Base-by-base conservation (phyloP, 2,329 filamentous ascomycete species). In the Endothia cerciana region DNA sequence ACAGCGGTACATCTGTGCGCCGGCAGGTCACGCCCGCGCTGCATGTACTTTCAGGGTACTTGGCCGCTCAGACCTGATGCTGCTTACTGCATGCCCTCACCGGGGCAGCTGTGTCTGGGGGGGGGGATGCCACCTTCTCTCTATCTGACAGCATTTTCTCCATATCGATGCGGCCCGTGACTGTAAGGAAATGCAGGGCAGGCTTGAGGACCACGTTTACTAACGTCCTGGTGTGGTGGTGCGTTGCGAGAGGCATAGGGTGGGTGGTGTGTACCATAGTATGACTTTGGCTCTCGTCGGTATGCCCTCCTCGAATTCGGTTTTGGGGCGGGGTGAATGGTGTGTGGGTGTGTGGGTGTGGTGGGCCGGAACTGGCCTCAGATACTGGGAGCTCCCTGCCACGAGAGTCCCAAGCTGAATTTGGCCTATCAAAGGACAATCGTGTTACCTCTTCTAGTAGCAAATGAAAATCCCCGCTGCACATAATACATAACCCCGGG, bases 361-460 rank as follows among this genome's bases (percentile, higher is more conserved):
- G 51, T 55, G 51, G 51, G 30, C 36, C 28, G 17, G 11, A n/a
- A 36, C 30, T 55, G 51, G 28, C 30, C 30, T n/a, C 51, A 55
- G 28, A 33, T 30, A 55, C 51, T 55, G 51, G 51, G 47, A 15
- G n/a, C 28, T 36, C 30, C 51, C 51, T 36, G 19, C 28, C 17
- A 17, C 28, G 15, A 55, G 28, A n/a, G 10, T 36, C 17, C 30
- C 30, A 3, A 55, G 51, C 51, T 55, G 51, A 55, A 55, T 55
- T n/a, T 55, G 51, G 51, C 51, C 51, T 55, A 55, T 55, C 51
- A 55, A 36, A 25, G 28, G 30, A 55, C 49, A 55, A 53, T 33
- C 25, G 33, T 19, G 25, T 28, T 51, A 25, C 7, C n/a, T 11
- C 25, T 28, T 25, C 41, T 51, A 3, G 25, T 51, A 13, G 47